Evolutionary conservation across 768 basidiomycete genomes (phyloP).

Genomic region (Leucocoprinus birnbaumii): DNA sequence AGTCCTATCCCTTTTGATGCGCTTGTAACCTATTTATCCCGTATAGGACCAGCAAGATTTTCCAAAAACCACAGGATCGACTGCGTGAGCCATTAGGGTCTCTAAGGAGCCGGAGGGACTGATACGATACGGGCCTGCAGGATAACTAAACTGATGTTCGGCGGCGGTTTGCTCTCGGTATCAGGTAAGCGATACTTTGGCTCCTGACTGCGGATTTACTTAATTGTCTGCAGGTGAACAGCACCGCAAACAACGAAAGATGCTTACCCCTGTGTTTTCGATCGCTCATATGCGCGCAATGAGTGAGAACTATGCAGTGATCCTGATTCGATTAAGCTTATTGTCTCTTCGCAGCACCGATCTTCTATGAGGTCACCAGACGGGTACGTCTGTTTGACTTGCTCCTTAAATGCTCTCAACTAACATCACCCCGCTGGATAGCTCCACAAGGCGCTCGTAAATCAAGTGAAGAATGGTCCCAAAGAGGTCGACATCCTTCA

Average conservation of each 20-base stretch:
- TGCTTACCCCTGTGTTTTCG: constrained; percentile 44
- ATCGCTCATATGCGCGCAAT: constrained; percentile 36
- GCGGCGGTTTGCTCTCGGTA: constrained; percentile 24
- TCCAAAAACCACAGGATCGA: constrained; percentile 23
- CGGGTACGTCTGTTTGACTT: constrained; percentile 16
- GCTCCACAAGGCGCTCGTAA: constrained; percentile 22
- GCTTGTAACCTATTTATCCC: constrained; percentile 5
- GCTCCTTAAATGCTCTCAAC: background rate
- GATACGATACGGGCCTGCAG: constrained; percentile 11
- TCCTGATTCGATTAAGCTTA: background rate
- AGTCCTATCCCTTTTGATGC: background rate
- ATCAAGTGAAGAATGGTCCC: constrained; percentile 24
- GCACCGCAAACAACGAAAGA: constrained; percentile 39
- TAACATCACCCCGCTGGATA: no score
- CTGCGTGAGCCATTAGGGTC: constrained; percentile 16
- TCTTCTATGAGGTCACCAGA: constrained; percentile 27
- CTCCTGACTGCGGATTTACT: no score
- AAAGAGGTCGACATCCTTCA: constrained; percentile 29
- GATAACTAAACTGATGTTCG: constrained; percentile 20
- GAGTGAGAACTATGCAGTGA: constrained; percentile 18
- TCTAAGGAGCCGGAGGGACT: background rate
- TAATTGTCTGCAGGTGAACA: constrained; percentile 30
- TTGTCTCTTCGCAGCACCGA: constrained; percentile 23
- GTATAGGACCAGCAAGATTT: constrained; percentile 27
- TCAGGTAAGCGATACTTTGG: constrained; percentile 16